Conservation (phyloP, 495 filamentous ascomycete genomes). For the Durotheca rogersii region DNA sequence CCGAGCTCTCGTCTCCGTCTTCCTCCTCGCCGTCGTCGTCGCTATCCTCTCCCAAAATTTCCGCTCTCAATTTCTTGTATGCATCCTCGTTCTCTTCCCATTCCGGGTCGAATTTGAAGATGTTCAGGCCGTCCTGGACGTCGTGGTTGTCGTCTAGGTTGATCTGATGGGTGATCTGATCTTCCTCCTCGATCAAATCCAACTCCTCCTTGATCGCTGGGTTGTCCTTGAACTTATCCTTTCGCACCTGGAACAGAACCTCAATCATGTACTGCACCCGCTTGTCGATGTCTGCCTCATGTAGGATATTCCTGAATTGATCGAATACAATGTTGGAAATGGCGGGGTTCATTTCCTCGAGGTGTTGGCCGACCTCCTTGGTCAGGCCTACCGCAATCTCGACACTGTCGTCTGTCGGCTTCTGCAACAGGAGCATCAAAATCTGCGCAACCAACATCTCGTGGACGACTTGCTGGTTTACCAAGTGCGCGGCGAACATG, state of each 20-base stretch:
- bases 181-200: conserved; percentile 94
- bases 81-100: conserved; percentile 90
- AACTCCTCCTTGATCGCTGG: conserved; percentile 87
- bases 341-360: conserved; percentile 87
- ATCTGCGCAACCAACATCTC: conserved; percentile 92
- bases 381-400: conserved; percentile 94
- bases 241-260: conserved; percentile 93
- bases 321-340: conserved; percentile 91
- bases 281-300: conserved; percentile 95
- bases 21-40: conserved; percentile 71
- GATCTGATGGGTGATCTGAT: conserved; percentile 88
- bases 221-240: conserved; percentile 95
- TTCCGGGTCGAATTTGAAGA: conserved; percentile 91
- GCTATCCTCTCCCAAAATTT: conserved; percentile 90
- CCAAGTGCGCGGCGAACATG: conserved; percentile 91
- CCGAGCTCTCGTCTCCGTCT: conserved; percentile 76
- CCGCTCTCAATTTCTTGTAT: conserved; percentile 84
- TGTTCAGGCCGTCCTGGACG: conserved; percentile 79
- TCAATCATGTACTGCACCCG: conserved; percentile 98
- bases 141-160: conserved; percentile 80
- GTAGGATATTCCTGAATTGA: conserved; percentile 89
- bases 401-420: conserved; percentile 95
- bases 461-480: conserved; percentile 93
- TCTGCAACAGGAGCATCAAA: conserved; percentile 80
- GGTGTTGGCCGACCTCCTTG: conserved; percentile 84